Conservation (phyloP, 129 eudicot genomes). For the Artemisia argyi region DNA sequence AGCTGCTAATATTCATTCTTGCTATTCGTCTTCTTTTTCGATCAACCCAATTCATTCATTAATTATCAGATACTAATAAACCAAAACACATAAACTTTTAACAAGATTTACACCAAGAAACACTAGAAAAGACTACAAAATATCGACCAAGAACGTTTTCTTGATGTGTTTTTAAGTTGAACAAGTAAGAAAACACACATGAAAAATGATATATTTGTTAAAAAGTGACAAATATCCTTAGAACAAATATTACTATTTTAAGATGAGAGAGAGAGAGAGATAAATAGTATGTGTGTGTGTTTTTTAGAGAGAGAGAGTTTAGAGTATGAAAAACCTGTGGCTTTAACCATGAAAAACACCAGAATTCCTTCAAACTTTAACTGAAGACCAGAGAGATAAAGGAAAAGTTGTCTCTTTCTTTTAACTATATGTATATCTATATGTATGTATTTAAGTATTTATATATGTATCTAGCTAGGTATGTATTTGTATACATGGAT, state of each 20-base stretch:
- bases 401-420: conserved; percentile 45
- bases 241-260: conserved; percentile 27
- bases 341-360: conserved; percentile 68
- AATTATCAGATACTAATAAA: conserved; percentile 5
- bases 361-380: conserved; percentile 70
- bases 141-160: conserved; percentile 1
- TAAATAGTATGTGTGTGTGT: background rate
- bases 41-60: conserved; percentile 25
- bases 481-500: conserved; percentile 10
- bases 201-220: conserved; percentile 25
- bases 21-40: conserved; percentile 15
- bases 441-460: background rate
- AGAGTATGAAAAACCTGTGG: conserved; percentile 35
- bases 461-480: background rate
- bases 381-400: conserved; percentile 66
- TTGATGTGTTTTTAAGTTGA: conserved; percentile 7
- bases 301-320: conserved; percentile 16
- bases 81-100: conserved; percentile 18
- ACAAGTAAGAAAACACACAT: conserved; percentile 23
- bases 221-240: conserved; percentile 36
- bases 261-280: conserved; percentile 2
- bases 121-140: background rate
- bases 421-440: conserved; percentile 1
- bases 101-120: conserved; percentile 12
- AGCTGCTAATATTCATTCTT: conserved; percentile 70